phyloP scores from a whole-genome alignment of 768 basidiomycete species.

The Russula earlei region DNA sequence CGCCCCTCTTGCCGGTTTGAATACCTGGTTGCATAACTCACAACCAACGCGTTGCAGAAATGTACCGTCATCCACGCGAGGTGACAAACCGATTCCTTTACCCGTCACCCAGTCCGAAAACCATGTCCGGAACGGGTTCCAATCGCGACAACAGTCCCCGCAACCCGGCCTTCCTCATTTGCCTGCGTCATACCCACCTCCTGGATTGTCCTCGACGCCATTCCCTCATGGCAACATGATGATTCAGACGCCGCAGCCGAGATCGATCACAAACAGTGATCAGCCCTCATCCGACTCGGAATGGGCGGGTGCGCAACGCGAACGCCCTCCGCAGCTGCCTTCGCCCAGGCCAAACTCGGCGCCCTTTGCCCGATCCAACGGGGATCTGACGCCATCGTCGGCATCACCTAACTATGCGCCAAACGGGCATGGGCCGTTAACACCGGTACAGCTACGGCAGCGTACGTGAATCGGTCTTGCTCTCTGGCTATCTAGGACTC shows the following conservation, averaged over 20 bases:
- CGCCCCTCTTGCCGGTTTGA: background rate
- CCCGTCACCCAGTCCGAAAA: constrained; percentile 14
- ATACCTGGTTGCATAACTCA: background rate
- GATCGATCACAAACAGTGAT: constrained; percentile 19
- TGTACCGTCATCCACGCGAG: background rate
- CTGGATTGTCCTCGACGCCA: constrained; percentile 30
- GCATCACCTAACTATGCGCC: constrained; percentile 5
- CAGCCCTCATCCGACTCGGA: constrained; percentile 10
- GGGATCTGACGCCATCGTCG: constrained; percentile 10
- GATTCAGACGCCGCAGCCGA: constrained; percentile 34
- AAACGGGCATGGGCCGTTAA: constrained; percentile 10
- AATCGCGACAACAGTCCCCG: constrained; percentile 17
- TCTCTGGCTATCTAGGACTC: too few relatives aligned
- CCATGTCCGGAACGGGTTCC: constrained; percentile 17
- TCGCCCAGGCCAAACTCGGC: constrained; percentile 16
- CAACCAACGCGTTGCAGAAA: background rate
- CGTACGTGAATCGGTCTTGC: constrained; percentile 12
- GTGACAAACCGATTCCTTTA: constrained; percentile 2
- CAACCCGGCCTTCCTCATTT: constrained; percentile 9
- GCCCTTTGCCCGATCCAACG: constrained; percentile 8
- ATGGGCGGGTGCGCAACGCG: constrained; percentile 16
- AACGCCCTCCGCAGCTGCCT: constrained; percentile 8
- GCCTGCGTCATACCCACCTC: constrained; percentile 7
- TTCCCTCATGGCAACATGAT: constrained; percentile 36
- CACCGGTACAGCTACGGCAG: constrained; percentile 18